Conservation (phyloP, 2,329 filamentous ascomycete species). For the Elsinoe necatrix region DNA sequence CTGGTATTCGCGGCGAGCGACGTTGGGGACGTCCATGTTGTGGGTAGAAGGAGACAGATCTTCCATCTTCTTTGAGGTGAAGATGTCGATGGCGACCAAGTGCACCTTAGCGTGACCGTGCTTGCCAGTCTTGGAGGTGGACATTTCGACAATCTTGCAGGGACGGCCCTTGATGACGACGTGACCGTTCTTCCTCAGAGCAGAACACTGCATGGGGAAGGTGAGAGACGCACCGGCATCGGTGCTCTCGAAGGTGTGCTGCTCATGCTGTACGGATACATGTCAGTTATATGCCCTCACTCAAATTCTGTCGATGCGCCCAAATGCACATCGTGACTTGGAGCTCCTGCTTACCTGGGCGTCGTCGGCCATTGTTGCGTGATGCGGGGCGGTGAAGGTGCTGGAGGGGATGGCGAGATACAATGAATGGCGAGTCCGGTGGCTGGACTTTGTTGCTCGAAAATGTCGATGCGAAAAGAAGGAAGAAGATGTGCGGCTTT, state of each 20-base stretch:
- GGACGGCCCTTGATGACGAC: slow-evolving; percentile 98
- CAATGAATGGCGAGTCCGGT: slow-evolving; percentile 13
- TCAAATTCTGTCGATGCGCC: slow-evolving; percentile 15
- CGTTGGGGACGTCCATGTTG: slow-evolving; percentile 96
- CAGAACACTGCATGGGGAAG: slow-evolving; percentile 98
- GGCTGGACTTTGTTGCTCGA: slow-evolving; percentile 18
- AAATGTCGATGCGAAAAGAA: slow-evolving; percentile 16
- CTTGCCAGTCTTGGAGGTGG: slow-evolving; percentile 99
- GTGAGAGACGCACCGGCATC: slow-evolving; percentile 94
- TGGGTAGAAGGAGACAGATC: slow-evolving; percentile 96
- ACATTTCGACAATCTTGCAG: slow-evolving; percentile 99
- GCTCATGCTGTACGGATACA: slow-evolving; percentile 39
- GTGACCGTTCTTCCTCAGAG: slow-evolving; percentile 97
- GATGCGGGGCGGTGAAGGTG: neutral
- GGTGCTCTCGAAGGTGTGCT: slow-evolving; percentile 75
- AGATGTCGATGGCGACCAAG: slow-evolving; percentile 95
- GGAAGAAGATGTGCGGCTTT: slow-evolving; percentile 10
- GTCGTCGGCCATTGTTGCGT: slow-evolving; percentile 24
- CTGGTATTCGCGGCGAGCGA: slow-evolving; percentile 83
- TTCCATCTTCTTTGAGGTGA: slow-evolving; percentile 99
- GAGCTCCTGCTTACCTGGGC: slow-evolving; percentile 22
- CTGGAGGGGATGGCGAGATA: slow-evolving; percentile 12
- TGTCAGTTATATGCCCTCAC: slow-evolving; percentile 11
- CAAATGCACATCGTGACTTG: neutral
- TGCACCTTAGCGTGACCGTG: slow-evolving; percentile 99